phyloP scores from a whole-genome alignment of 2,329 filamentous ascomycete genomes.

The Trichoderma pleuroti region DNA sequence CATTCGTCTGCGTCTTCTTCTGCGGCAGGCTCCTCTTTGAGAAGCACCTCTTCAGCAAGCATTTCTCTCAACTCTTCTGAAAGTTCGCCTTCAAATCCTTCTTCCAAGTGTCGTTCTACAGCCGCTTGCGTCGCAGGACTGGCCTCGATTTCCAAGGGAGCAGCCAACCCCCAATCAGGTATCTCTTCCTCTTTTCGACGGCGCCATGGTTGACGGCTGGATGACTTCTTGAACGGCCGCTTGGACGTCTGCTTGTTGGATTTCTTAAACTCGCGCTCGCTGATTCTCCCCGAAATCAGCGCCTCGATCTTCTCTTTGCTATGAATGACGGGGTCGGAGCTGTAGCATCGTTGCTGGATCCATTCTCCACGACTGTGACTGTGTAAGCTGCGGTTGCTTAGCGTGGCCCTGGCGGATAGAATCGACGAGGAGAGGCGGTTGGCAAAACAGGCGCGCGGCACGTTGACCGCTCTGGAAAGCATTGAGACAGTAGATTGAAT shows the following conservation, averaged over 20 bases:
- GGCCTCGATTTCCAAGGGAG: neutral
- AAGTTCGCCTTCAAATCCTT: neutral
- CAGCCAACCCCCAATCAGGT: slow-evolving; percentile 19
- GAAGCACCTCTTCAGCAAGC: neutral
- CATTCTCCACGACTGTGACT: neutral
- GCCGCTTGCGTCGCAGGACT: neutral
- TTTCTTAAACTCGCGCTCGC: neutral
- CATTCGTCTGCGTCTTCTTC: neutral
- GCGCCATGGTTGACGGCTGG: neutral
- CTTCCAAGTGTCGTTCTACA: neutral
- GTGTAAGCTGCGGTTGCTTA: neutral
- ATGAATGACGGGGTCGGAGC: slow-evolving; percentile 25
- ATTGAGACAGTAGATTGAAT: slow-evolving; percentile 27
- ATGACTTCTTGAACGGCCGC: neutral
- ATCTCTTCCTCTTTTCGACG: slow-evolving; percentile 14
- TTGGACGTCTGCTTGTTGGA: neutral
- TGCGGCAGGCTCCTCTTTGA: neutral
- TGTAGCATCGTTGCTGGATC: slow-evolving; percentile 23
- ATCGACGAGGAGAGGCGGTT: slow-evolving; percentile 25
- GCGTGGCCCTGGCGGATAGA: neutral
- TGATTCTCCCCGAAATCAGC: slow-evolving; percentile 23
- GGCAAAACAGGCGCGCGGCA: slow-evolving; percentile 34
- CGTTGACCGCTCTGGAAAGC: slow-evolving; percentile 34
- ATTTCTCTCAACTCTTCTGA: neutral
- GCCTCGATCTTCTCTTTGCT: slow-evolving; percentile 28